Conservation (phyloP, 371 early-diverging fungal species). For the Syncephalastrum racemosum region DNA sequence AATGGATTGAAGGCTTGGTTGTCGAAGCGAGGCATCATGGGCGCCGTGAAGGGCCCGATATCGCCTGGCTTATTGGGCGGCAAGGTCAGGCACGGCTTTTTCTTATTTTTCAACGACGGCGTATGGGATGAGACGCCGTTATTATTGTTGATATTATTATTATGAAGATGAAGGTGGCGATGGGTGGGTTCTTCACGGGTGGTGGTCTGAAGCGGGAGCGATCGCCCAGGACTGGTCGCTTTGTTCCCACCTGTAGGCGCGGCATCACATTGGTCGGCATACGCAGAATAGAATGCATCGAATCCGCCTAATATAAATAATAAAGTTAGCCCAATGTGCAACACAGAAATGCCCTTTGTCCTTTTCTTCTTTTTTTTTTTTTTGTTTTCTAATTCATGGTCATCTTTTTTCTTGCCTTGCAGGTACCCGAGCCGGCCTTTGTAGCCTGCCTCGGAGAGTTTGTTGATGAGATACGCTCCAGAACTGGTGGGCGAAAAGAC, state of each 20-base stretch:
- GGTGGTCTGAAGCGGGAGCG: no score
- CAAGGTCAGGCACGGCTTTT: not conserved
- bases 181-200: no score
- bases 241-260: no score
- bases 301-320: slow-evolving; percentile 38
- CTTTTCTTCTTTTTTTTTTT: no score
- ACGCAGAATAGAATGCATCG: slow-evolving; percentile 26
- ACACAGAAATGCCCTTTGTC: no score
- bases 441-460: slow-evolving; percentile 31
- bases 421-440: slow-evolving; percentile 46
- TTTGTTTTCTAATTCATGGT: no score
- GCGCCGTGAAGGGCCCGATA: slow-evolving; percentile 38
- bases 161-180: not conserved
- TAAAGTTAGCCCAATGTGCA: no score
- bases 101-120: not conserved
- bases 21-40: slow-evolving; percentile 42
- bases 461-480: slow-evolving; percentile 38
- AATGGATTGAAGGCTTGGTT: slow-evolving; percentile 44
- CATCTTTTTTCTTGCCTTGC: slow-evolving; percentile 29
- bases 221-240: no score
- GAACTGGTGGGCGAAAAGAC: slow-evolving; percentile 40
- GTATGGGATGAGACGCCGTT: no score
- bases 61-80: no score
- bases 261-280: slow-evolving; percentile 32
- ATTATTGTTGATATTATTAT: not conserved